A percentile compares a stretch with the other conserved stretches of the same genome.
Conservation (phyloP, 176 grass and related monocot genomes). For the Miscanthus lutarioriparius region DNA sequence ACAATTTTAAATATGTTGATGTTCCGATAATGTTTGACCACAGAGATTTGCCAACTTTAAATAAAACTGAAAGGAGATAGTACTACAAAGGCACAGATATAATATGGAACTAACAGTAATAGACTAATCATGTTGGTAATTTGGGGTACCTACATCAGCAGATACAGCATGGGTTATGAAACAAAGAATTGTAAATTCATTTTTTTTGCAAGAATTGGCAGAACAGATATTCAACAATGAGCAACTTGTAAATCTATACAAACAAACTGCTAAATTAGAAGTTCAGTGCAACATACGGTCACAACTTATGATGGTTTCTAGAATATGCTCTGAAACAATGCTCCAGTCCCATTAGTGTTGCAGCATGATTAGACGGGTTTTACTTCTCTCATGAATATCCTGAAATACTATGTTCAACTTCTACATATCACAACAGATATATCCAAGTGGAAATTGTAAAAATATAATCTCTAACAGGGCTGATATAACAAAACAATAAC, state of each 20-base stretch:
- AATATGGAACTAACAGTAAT: neutral
- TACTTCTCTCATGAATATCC: neutral
- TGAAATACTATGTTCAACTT: neutral
- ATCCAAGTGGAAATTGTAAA: slow-evolving; percentile 1
- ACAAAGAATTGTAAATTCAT: neutral
- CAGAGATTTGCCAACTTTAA: neutral
- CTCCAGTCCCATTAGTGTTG: neutral
- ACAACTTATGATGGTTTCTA: neutral
- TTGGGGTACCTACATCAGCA: neutral
- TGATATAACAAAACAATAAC: neutral
- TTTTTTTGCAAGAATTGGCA: neutral
- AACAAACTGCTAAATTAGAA: neutral
- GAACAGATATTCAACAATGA: neutral
- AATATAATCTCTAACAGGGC: neutral
- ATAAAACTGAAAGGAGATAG: neutral
- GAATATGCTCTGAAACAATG: slow-evolving; percentile 1
- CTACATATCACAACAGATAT: neutral
- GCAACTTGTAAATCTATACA: neutral
- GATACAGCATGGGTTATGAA: neutral
- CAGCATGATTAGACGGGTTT: neutral
- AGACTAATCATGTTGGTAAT: neutral
- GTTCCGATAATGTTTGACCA: neutral
- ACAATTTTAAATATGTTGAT: neutral
- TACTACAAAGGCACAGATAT: neutral
- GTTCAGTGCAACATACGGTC: neutral